Percentiles rank a stretch among this genome's conserved stretches.
These are phyloP conservation scores for Beauveria asiatica DNA, from an alignment of 2,329 filamentous ascomycete genomes.

Conservation along the genomic window DNA sequence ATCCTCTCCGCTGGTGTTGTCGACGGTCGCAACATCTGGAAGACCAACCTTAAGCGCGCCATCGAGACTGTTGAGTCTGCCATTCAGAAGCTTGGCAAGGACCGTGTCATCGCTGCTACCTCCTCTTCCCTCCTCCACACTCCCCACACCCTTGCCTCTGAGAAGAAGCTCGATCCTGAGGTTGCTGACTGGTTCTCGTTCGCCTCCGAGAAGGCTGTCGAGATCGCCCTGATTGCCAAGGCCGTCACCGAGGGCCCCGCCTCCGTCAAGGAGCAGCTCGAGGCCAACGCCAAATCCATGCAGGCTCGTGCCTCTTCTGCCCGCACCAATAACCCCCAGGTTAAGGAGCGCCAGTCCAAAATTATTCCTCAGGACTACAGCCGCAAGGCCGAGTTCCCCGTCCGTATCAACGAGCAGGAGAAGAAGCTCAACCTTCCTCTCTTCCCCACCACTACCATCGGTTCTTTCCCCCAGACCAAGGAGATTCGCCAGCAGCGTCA, in stretches of 20 bases:
- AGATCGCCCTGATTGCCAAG: constrained; percentile 92
- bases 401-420: constrained; percentile 81
- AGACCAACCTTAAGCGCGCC: constrained; percentile 96
- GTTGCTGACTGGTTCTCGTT: constrained; percentile 98
- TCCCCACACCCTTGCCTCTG: constrained; percentile 92
- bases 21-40: constrained; percentile 99
- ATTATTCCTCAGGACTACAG: constrained; percentile 80
- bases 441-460: constrained; percentile 99
- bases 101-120: constrained; percentile 92
- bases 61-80: constrained; percentile 86
- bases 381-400: constrained; percentile 82
- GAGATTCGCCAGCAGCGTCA: constrained; percentile 95
- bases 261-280: constrained; percentile 76
- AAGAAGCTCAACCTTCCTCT: constrained; percentile 86
- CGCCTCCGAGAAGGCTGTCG: constrained; percentile 84
- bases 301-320: constrained; percentile 84
- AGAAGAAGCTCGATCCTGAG: constrained; percentile 96
- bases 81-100: constrained; percentile 91
- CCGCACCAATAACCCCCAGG: constrained; percentile 92
- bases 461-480: constrained; percentile 98
- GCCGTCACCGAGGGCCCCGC: constrained; percentile 89
- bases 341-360: constrained; percentile 92
- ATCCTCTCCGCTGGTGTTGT: constrained; percentile 92
- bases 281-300: constrained; percentile 94
- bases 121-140: constrained; percentile 98